Evolutionary conservation across 805 yeast species (phyloP).

Genomic region (Barnettozyma wickerhamii): DNA sequence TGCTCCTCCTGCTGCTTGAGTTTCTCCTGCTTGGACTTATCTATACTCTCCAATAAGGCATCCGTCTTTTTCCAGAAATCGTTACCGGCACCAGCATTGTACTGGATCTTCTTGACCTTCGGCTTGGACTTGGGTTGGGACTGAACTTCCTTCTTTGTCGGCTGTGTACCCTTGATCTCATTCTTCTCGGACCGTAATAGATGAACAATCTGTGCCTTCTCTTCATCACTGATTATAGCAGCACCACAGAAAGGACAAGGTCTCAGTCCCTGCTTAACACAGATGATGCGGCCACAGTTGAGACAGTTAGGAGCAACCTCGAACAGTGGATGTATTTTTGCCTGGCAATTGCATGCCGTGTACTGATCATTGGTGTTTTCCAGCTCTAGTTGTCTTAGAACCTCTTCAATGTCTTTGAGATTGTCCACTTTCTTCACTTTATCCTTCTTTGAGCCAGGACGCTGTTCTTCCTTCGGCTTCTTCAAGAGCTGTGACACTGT

Average conservation of each 20-base stretch:
- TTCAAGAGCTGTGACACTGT: conserved; percentile 45
- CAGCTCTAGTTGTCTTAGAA: conserved; percentile 49
- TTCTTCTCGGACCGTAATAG: conserved; percentile 51
- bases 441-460: conserved; percentile 32
- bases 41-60: conserved; percentile 44
- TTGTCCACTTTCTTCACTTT: conserved; percentile 45
- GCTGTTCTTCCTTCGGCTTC: conserved; percentile 29
- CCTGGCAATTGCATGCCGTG: conserved; percentile 74
- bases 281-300: conserved; percentile 90
- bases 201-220: conserved; percentile 51
- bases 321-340: conserved; percentile 80
- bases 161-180: conserved; percentile 31
- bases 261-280: conserved; percentile 84
- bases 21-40: conserved; percentile 32
- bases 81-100: conserved; percentile 57
- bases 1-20: conserved; percentile 29
- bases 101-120: conserved; percentile 44
- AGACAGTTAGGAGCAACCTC: conserved; percentile 92
- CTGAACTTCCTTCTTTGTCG: conserved; percentile 12
- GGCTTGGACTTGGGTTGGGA: conserved; percentile 27
- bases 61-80: conserved; percentile 69
- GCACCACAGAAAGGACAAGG: conserved; percentile 83
- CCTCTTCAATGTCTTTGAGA: conserved; percentile 62
- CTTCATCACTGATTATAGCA: conserved; percentile 59
- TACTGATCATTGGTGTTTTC: conserved; percentile 20